Percentiles rank a stretch among this genome's conserved stretches.
Evolutionary conservation across 2,329 filamentous ascomycete genomes (phyloP).

Genomic region (Aaosphaeria arxii): DNA sequence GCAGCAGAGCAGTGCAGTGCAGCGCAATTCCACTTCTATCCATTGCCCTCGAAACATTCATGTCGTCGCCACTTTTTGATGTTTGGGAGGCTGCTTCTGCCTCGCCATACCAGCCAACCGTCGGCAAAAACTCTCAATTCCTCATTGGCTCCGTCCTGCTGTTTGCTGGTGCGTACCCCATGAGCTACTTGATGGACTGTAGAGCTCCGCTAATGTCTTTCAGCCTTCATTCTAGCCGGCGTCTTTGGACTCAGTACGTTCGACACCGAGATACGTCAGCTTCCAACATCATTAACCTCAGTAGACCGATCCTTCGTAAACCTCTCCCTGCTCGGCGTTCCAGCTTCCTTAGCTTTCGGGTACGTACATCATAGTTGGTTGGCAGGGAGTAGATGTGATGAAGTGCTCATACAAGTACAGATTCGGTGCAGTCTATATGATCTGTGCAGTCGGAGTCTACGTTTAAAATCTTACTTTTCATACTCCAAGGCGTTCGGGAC

Average conservation of each 20-base stretch:
- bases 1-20: not conserved
- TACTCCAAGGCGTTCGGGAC: slow-evolving; percentile 23
- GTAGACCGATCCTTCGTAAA: slow-evolving; percentile 78
- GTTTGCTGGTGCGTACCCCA: slow-evolving; percentile 53
- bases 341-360: slow-evolving; percentile 87
- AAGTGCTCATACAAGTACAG: slow-evolving; percentile 48
- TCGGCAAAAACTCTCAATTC: slow-evolving; percentile 84
- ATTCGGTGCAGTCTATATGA: slow-evolving; percentile 95
- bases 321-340: slow-evolving; percentile 74
- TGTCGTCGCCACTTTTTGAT: slow-evolving; percentile 62
- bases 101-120: slow-evolving; percentile 76
- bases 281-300: slow-evolving; percentile 3
- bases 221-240: slow-evolving; percentile 67
- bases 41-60: slow-evolving; percentile 15
- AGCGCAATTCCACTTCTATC: not conserved
- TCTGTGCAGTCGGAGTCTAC: slow-evolving; percentile 98
- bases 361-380: slow-evolving; percentile 50
- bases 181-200: not conserved
- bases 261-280: not conserved
- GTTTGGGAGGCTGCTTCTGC: slow-evolving; percentile 91
- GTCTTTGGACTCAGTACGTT: slow-evolving; percentile 80
- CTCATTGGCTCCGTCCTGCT: slow-evolving; percentile 74
- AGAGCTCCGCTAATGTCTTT: slow-evolving; percentile 21
- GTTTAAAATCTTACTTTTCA: slow-evolving; percentile 57
- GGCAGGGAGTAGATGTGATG: not conserved